Evolutionary conservation across 768 basidiomycete genomes (phyloP).

Genomic region (Suillus spraguei): DNA sequence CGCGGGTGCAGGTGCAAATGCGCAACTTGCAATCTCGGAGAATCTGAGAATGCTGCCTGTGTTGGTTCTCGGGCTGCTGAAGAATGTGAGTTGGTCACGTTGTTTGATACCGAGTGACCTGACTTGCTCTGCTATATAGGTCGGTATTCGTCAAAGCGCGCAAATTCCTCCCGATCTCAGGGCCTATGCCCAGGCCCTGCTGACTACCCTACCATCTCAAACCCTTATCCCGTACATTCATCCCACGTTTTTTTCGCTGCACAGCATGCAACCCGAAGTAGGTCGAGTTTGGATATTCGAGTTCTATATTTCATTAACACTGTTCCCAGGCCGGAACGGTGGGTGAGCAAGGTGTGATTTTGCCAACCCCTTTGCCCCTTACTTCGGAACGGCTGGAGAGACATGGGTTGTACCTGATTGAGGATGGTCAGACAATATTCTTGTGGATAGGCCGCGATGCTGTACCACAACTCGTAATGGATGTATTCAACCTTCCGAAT

Average conservation of each 20-base stretch:
- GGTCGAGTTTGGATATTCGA: conserved; percentile 17
- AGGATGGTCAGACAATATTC: conserved; percentile 98
- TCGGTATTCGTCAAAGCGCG: conserved; percentile 93
- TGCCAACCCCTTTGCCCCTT: conserved; percentile 86
- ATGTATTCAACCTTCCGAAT: conserved; percentile 88
- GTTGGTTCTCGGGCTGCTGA: conserved; percentile 85
- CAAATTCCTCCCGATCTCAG: conserved; percentile 97
- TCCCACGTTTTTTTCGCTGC: conserved; percentile 93
- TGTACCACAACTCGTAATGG: conserved; percentile 91
- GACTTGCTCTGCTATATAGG: conserved; percentile 44
- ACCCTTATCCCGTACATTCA: conserved; percentile 92
- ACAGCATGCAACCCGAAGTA: conserved; percentile 94
- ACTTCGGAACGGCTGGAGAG: conserved; percentile 95
- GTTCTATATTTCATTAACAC: conserved; percentile 11
- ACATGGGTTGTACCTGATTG: conserved; percentile 95
- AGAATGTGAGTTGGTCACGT: conserved; percentile 67
- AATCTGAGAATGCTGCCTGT: conserved; percentile 96
- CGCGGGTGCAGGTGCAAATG: conserved; percentile 90
- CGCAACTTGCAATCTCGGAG: conserved; percentile 88
- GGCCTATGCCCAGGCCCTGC: conserved; percentile 90
- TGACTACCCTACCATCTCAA: conserved; percentile 91
- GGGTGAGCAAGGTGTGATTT: conserved; percentile 83
- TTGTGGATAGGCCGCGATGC: conserved; percentile 98
- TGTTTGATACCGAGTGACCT: conserved; percentile 6
- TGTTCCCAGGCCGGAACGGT: conserved; percentile 79